Percentiles rank a stretch among this genome's conserved stretches.
phyloP scores from a whole-genome alignment of 495 filamentous ascomycete species.

The Amphirosellinia nigrospora region DNA sequence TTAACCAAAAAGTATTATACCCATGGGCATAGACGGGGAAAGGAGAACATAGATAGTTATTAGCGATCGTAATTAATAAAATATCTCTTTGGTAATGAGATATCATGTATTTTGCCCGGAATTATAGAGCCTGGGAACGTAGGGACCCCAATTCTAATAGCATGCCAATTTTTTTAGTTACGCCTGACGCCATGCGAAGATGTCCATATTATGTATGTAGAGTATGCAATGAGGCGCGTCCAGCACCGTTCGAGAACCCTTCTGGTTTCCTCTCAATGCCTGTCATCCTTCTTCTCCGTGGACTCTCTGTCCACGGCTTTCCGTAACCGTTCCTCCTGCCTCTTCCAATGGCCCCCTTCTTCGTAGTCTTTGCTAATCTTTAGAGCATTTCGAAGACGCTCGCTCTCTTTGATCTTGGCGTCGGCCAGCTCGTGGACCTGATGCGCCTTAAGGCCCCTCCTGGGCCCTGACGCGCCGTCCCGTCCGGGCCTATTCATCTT shows the following conservation, averaged over 20 bases:
- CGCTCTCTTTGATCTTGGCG: constrained; percentile 95
- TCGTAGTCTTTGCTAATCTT: constrained; percentile 89
- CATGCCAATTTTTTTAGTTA: background rate
- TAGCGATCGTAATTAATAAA: background rate
- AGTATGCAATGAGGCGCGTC: background rate
- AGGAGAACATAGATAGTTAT: constrained; percentile 22
- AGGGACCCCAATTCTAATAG: background rate
- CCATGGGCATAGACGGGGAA: constrained; percentile 33
- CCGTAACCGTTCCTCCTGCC: constrained; percentile 72
- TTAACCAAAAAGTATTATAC: constrained; percentile 40
- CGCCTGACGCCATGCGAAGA: constrained; percentile 25
- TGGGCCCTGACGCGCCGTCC: constrained; percentile 43
- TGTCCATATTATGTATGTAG: constrained; percentile 11
- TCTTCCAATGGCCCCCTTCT: constrained; percentile 78
- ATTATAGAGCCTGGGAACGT: background rate
- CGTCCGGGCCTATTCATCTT: constrained; percentile 52
- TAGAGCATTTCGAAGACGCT: constrained; percentile 84
- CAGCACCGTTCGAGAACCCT: background rate
- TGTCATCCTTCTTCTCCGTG: constrained; percentile 41
- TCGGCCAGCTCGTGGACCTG: constrained; percentile 96
- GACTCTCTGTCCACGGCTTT: constrained; percentile 58
- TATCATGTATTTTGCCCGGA: background rate
- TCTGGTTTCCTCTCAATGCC: constrained; percentile 2
- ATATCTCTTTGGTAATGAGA: background rate
- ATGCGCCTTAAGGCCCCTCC: constrained; percentile 76